Evolutionary conservation across 208 protist genomes (phyloP).

Genomic region (Acanthamoeba castellanii): DNA sequence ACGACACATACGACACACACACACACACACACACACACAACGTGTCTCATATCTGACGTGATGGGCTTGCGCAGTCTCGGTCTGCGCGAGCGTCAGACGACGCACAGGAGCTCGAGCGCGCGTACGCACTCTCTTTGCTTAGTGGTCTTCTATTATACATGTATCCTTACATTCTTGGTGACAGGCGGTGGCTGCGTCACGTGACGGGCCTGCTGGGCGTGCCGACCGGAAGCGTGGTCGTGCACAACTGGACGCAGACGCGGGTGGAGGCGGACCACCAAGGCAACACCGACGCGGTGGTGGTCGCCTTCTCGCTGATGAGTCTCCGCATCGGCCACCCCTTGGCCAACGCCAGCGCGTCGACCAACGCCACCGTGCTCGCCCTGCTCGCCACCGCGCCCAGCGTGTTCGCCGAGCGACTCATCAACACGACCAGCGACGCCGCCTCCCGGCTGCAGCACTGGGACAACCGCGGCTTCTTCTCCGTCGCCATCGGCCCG

Average conservation of each 20-base stretch:
- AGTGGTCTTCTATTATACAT: too few species aligned
- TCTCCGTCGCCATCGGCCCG: not conserved
- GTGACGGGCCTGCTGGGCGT: slow-evolving; percentile 18
- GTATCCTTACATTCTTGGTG: too few species aligned
- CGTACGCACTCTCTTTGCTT: not conserved
- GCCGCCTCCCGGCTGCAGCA: not conserved
- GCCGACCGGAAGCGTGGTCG: not conserved
- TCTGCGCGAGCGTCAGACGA: too few species aligned
- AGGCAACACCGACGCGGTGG: slow-evolving; percentile 34
- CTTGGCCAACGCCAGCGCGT: not conserved
- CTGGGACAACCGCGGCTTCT: slow-evolving; percentile 58
- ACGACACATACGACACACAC: not conserved
- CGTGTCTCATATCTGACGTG: too few species aligned
- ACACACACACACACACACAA: not conserved
- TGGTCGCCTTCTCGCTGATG: slow-evolving; percentile 44
- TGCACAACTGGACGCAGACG: slow-evolving; percentile 33
- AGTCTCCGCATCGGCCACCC: slow-evolving; percentile 39
- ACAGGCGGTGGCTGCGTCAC: slow-evolving; percentile 14
- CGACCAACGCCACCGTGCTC: slow-evolving; percentile 10
- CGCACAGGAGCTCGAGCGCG: too few species aligned
- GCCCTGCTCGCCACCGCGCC: not conserved
- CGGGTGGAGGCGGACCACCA: not conserved
- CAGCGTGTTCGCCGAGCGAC: slow-evolving; percentile 27
- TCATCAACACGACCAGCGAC: not conserved
- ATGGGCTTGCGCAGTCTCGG: too few species aligned